Percentiles rank a stretch among this genome's conserved stretches.
Evolutionary conservation across 805 yeast species (phyloP).

Genomic region (Brettanomyces bruxellensis): DNA sequence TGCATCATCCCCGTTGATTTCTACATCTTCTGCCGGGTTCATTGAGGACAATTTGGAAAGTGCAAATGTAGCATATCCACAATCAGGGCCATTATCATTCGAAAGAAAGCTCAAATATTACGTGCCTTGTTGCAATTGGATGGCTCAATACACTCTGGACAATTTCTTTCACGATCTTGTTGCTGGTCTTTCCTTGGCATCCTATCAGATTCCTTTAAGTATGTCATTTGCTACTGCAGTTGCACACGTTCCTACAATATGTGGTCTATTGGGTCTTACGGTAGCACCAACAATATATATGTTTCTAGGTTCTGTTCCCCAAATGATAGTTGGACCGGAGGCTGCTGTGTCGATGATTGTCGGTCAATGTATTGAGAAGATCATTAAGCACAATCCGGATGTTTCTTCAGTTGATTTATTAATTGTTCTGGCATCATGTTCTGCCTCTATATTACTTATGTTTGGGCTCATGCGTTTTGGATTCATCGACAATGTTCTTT

Average conservation of each 20-base stretch:
- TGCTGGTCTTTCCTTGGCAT: conserved; percentile 83
- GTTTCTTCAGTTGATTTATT: conserved; percentile 47
- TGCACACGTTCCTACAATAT: conserved; percentile 74
- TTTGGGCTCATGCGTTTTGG: conserved; percentile 83
- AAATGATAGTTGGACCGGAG: conserved; percentile 87
- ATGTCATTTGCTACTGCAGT: conserved; percentile 74
- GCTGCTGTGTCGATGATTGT: conserved; percentile 78
- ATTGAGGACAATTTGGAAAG: no score
- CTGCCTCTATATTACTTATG: conserved; percentile 64
- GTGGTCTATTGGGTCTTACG: conserved; percentile 70
- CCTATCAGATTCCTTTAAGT: conserved; percentile 85
- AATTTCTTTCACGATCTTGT: conserved; percentile 51
- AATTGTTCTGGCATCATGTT: conserved; percentile 59
- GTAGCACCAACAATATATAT: conserved; percentile 74
- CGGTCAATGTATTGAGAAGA: conserved; percentile 68
- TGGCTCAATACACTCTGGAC: conserved; percentile 36
- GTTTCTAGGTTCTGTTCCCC: conserved; percentile 77
- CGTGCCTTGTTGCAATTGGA: conserved; percentile 61
- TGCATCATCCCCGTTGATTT: background rate
- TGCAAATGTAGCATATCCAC: no score
- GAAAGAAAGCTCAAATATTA: conserved; percentile 42
- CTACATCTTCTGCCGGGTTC: background rate
- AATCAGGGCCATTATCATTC: background rate
- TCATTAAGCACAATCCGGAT: conserved; percentile 31
- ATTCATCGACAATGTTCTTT: conserved; percentile 69